These are phyloP conservation scores for Chaetomiaceae sp. DNA, from an alignment of 2,329 filamentous ascomycete species.

Conservation along the genomic window DNA sequence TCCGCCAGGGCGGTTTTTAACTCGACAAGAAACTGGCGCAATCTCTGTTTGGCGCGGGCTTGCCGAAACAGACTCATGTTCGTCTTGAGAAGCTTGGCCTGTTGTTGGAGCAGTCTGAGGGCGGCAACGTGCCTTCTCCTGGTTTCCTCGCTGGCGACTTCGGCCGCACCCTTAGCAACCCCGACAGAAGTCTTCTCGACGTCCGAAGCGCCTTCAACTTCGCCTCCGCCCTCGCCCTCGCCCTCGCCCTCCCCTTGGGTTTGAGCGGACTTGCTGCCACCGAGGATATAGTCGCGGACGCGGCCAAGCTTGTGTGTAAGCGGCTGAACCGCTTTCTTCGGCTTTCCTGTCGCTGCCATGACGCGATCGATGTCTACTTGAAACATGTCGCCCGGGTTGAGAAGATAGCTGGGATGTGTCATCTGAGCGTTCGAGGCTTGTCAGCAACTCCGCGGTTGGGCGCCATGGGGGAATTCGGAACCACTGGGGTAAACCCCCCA, in stretches of 20 bases:
- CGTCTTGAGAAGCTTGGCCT: conserved; percentile 30
- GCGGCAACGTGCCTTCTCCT: conserved; percentile 26
- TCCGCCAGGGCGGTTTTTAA: conserved; percentile 55
- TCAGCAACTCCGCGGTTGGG: neutral
- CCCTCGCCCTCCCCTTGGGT: too few relatives aligned
- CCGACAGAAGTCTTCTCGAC: too few relatives aligned
- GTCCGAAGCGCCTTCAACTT: too few relatives aligned
- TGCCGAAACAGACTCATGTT: conserved; percentile 39
- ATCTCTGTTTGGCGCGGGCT: conserved; percentile 67
- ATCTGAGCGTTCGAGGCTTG: conserved; percentile 51
- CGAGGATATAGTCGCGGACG: too few relatives aligned
- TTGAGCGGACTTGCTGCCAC: too few relatives aligned
- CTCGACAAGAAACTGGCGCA: conserved; percentile 64
- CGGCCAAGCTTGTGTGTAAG: too few relatives aligned
- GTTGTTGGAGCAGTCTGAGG: conserved; percentile 47
- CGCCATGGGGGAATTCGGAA: too few relatives aligned
- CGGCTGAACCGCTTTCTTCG: too few relatives aligned
- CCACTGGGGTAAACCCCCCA: too few relatives aligned
- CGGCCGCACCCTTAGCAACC: too few relatives aligned
- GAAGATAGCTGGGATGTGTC: conserved; percentile 81
- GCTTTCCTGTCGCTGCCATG: conserved; percentile 78
- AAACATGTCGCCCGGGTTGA: conserved; percentile 98
- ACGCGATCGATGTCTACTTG: conserved; percentile 87
- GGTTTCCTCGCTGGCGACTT: too few relatives aligned
- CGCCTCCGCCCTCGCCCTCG: too few relatives aligned